Evolutionary conservation across 2,329 filamentous ascomycete species (phyloP).

Genomic region (Graphiopsis chlorocephala): DNA sequence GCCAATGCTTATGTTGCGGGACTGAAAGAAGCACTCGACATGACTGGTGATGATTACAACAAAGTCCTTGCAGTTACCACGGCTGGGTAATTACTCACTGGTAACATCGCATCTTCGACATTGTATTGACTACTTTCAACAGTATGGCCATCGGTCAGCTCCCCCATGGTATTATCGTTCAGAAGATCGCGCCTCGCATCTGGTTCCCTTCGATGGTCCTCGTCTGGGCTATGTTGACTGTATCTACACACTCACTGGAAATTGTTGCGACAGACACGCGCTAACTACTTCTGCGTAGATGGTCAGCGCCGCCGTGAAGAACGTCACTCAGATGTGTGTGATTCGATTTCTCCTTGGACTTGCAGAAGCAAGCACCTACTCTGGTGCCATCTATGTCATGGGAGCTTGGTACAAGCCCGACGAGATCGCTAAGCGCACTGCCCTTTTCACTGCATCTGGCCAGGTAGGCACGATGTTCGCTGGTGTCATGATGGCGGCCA

Average conservation of each 20-base stretch:
- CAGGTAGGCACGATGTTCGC: constrained; percentile 61
- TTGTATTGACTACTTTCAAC: background rate
- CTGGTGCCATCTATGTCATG: constrained; percentile 59
- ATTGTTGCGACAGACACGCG: background rate
- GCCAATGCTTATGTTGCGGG: constrained; percentile 41
- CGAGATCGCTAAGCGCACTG: constrained; percentile 61
- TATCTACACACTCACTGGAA: constrained; percentile 28
- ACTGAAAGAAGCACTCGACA: constrained; percentile 41
- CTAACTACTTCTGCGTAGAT: background rate
- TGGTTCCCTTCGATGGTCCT: constrained; percentile 39
- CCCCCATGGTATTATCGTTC: constrained; percentile 31
- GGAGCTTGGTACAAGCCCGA: constrained; percentile 60
- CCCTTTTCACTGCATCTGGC: constrained; percentile 60
- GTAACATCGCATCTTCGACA: background rate
- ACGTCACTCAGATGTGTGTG: constrained; percentile 38
- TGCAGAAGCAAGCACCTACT: constrained; percentile 47
- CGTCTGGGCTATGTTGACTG: constrained; percentile 40
- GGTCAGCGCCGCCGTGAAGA: constrained; percentile 23
- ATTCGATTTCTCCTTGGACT: constrained; percentile 46
- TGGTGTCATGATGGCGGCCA: constrained; percentile 60
- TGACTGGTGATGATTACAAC: constrained; percentile 38
- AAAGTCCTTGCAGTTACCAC: constrained; percentile 32
- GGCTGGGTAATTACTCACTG: constrained; percentile 25
- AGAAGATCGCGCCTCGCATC: constrained; percentile 25
- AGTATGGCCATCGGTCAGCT: constrained; percentile 21